These are phyloP conservation scores for Aspergillus amoenus DNA, from an alignment of 2,329 filamentous ascomycete genomes.

Conservation along the genomic window DNA sequence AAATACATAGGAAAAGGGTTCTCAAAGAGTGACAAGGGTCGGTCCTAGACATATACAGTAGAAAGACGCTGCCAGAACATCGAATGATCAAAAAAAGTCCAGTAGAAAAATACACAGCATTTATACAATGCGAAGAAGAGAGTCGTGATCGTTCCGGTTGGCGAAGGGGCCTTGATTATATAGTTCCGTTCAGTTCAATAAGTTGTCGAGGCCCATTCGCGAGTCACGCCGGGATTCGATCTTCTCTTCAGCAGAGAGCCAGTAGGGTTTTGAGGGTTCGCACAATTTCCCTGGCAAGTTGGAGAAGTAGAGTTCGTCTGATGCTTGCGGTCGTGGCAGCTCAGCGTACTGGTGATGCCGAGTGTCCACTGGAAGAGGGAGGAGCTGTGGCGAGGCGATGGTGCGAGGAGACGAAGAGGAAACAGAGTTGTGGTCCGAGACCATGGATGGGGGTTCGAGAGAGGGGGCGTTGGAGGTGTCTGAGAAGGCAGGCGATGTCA, in stretches of 20 bases:
- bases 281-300: conserved; percentile 13
- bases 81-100: conserved; percentile 10
- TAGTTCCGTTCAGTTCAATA: conserved; percentile 34
- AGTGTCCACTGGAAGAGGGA: conserved; percentile 45
- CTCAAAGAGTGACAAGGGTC: conserved; percentile 16
- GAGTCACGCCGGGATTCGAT: conserved; percentile 33
- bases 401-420: conserved; percentile 60
- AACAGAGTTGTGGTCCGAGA: conserved; percentile 67
- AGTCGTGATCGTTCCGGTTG: too few species aligned
- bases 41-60: conserved; percentile 15
- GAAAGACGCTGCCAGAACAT: conserved; percentile 16
- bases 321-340: conserved; percentile 27
- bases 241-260: conserved; percentile 26
- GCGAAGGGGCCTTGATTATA: too few species aligned
- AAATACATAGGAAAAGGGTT: conserved; percentile 22
- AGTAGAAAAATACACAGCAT: too few species aligned
- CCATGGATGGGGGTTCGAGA: conserved; percentile 65
- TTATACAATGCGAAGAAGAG: too few species aligned
- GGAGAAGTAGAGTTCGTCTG: conserved; percentile 18
- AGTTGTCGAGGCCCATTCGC: conserved; percentile 40
- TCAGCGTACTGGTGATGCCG: conserved; percentile 39
- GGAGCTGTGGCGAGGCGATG: conserved; percentile 41
- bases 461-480: conserved; percentile 59
- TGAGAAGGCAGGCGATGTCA: conserved; percentile 65
- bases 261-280: conserved; percentile 29